Base-by-base conservation (phyloP, 192 early-diverging fungal species). In the Allomyces macrogynus region DNA sequence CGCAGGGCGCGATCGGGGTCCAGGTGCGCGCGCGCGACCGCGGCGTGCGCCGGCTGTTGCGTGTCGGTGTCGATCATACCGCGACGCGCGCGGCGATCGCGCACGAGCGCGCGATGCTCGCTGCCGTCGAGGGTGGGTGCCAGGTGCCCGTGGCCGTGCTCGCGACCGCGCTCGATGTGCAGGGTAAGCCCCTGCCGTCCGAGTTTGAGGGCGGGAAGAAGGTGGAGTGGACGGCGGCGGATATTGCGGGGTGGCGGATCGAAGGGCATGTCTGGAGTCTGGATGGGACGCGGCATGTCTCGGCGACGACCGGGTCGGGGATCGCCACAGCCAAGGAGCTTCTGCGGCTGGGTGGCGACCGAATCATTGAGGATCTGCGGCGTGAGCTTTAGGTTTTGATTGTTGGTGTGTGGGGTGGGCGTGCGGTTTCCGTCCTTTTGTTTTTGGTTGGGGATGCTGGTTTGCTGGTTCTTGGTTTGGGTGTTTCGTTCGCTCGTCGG, bases 61-160 rank as follows among this genome's bases (percentile, higher is more conserved):
- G 80, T 60, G 92, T 89, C 64, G 70, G 78, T 43, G 85, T 87
- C 11, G 93, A 98, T 70, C 89, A 92, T 16, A 75, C 84, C 43
- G 79, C 93, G 67, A 92, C 95, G 91, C 80, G 86, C 24, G 62
- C n/a, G 40, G 25, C 25, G 1, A 18, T 14, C 40, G 62, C 12
- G 16, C 25, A 63, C 40, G 25, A 63, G 26, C 40, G 25, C 26
- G 25, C 25, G 14, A 20, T 40, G 16, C 62, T 63, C 3, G 63
- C 74, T 1, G 78, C 72, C 32, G 74, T 98, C 24, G 91, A 98
- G 76, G 95, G 95, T 43, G 95, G 95, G 4, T 97, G 95, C 77
- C 87, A 83, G 62, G 92, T 97, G 60, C 93, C 95, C 5, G 85
- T 96, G 67, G 95, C 93, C 40, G 92, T 93, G 18, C 80, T 73